phyloP scores from a whole-genome alignment of 176 grass and related monocot genomes.

The Elaeis guineensis region DNA sequence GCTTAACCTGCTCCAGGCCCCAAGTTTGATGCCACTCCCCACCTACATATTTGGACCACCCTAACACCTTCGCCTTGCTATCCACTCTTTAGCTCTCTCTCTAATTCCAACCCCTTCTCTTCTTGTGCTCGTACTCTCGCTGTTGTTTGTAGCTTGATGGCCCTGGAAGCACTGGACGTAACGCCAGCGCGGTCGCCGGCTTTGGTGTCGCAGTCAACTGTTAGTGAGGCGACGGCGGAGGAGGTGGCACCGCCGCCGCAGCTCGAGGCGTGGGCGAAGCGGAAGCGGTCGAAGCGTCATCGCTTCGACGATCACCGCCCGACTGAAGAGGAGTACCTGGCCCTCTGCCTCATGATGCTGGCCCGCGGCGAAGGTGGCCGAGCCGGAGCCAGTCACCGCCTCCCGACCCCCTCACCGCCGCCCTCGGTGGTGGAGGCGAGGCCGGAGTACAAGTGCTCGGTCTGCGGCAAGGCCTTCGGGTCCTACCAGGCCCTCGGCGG shows the following conservation, averaged over 20 bases:
- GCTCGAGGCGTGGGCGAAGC: background rate
- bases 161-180: too few species aligned
- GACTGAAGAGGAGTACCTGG: constrained; percentile 1
- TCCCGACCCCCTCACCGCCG: background rate
- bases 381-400: background rate
- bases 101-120: too few species aligned
- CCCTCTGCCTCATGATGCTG: constrained; percentile 17
- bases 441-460: background rate
- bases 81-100: too few species aligned
- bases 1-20: too few species aligned
- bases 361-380: background rate
- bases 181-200: too few species aligned
- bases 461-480: constrained; percentile 10
- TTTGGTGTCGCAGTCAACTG: too few species aligned
- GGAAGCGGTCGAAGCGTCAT: constrained; percentile 8
- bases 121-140: too few species aligned
- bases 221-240: background rate
- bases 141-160: too few species aligned
- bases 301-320: background rate
- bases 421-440: background rate
- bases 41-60: too few species aligned
- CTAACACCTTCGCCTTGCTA: too few species aligned
- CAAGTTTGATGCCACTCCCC: too few species aligned
- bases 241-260: background rate
- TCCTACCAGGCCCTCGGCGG: constrained; percentile 20